Percentiles rank a stretch among this genome's conserved stretches.
These are phyloP conservation scores for Monosporascus sp. DNA, from an alignment of 2,329 filamentous ascomycete species.

Conservation along the genomic window DNA sequence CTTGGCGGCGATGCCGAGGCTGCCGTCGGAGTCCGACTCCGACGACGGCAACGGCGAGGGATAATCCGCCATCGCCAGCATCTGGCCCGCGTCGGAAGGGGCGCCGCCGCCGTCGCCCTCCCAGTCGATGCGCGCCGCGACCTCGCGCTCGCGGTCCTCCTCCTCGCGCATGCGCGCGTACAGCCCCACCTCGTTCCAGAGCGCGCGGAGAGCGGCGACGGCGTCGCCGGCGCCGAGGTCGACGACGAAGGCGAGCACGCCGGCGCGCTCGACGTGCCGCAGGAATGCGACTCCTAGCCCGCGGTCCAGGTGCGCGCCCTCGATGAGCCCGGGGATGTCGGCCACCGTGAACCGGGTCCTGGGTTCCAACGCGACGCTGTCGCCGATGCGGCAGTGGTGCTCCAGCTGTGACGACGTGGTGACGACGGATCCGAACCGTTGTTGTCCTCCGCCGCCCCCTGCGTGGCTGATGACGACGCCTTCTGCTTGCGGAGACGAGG, in stretches of 20 bases:
- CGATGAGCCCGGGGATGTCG: slow-evolving; percentile 90
- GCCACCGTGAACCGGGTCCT: slow-evolving; percentile 86
- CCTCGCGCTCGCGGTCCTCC: slow-evolving; percentile 60
- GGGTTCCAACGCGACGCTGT: slow-evolving; percentile 26
- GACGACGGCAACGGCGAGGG: slow-evolving; percentile 2
- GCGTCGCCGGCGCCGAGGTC: slow-evolving; percentile 79
- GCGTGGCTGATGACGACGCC: slow-evolving; percentile 29
- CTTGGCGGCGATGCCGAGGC: slow-evolving; percentile 80
- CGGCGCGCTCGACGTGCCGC: slow-evolving; percentile 88
- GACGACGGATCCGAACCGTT: slow-evolving; percentile 20
- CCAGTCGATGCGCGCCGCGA: slow-evolving; percentile 51
- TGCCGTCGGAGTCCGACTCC: slow-evolving; percentile 20
- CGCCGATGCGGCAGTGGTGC: neutral
- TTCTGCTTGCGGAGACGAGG: no score
- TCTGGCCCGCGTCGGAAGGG: slow-evolving; percentile 6
- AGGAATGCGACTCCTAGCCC: slow-evolving; percentile 89
- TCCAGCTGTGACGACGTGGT: slow-evolving; percentile 17
- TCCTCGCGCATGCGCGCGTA: slow-evolving; percentile 78
- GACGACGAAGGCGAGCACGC: slow-evolving; percentile 88
- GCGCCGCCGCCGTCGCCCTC: slow-evolving; percentile 43
- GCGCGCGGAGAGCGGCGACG: slow-evolving; percentile 66
- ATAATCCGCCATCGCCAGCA: slow-evolving; percentile 25
- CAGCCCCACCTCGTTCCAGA: slow-evolving; percentile 87
- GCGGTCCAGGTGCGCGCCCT: slow-evolving; percentile 86
- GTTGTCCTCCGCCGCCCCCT: slow-evolving; percentile 6